Percentiles rank a stretch among this genome's conserved stretches.
These are phyloP conservation scores for Castanea mollissima DNA, from an alignment of 306 rosid species.

Conservation along the genomic window DNA sequence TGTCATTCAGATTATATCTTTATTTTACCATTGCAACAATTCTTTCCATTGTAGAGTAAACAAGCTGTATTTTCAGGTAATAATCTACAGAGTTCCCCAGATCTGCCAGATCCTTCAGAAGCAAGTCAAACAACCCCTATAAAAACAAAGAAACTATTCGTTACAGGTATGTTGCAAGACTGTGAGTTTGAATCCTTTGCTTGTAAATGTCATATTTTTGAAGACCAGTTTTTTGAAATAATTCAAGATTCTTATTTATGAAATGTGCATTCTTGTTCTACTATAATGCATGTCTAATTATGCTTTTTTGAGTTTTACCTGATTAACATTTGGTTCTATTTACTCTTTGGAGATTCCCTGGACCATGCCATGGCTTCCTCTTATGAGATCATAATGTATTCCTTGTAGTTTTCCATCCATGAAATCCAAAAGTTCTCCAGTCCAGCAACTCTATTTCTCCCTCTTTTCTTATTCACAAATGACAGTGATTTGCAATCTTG, in stretches of 20 bases:
- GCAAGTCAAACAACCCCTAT: slow-evolving; percentile 29
- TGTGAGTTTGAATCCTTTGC: neutral
- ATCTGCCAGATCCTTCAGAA: slow-evolving; percentile 12
- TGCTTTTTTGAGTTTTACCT: neutral
- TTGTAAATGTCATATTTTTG: neutral
- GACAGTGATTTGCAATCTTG: neutral
- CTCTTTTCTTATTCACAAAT: neutral
- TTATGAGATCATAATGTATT: neutral
- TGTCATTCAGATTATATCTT: neutral
- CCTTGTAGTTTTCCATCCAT: neutral
- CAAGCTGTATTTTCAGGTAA: slow-evolving; percentile 21
- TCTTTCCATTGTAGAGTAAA: neutral
- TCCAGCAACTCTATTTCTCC: neutral
- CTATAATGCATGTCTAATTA: neutral
- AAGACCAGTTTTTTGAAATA: neutral
- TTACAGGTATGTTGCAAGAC: slow-evolving; percentile 37
- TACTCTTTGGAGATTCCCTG: neutral
- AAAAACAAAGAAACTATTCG: slow-evolving; percentile 52
- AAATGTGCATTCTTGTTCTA: neutral
- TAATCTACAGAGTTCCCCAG: neutral
- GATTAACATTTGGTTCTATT: neutral
- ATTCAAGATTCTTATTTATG: neutral
- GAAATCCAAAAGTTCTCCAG: neutral
- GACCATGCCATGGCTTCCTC: neutral
- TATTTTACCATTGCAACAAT: neutral